Base-by-base conservation (phyloP, 2,329 filamentous ascomycete species). In the Aspergillus hortae region DNA sequence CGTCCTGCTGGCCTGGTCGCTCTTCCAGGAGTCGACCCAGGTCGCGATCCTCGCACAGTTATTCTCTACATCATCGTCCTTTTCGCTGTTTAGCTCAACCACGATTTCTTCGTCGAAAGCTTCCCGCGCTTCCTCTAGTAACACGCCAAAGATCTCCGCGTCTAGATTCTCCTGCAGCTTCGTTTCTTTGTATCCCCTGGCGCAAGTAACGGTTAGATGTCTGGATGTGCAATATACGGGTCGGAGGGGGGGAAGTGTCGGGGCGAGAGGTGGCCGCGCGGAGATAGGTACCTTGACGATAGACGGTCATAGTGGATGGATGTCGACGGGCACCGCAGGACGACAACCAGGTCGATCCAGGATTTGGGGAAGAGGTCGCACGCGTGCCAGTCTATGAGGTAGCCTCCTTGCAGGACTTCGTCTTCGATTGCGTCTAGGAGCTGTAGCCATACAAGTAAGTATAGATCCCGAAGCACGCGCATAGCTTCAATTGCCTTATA, bases 121-220 rank as follows among this genome's bases (percentile, higher is more conserved):
- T 57, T 96, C 92, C 54, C 85, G 80, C 30, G 94, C 94, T 76
- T 99, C 94, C 61, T 96, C 87, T 17, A 95, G 77, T 51, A 99
- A 76, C 23, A 97, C 90, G 67, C 96, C 88, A 86, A 99, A 97
- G 67, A 99, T 97, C 76, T 99, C 94, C 27, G 90, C 88, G 71
- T 99, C 94, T 54, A 99, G 77, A 67, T 99, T 99, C 72, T 97
- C 94, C 70, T 97, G 89, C 41, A 99, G 77, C 72, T 99, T 99
- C 56, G 82, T 80, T 67, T 94, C 89, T 56, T 83, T 80, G 70
- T 96, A 96, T 56, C 90, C 88, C 59, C 88, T 89, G 53, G 42
- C 51, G 44, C 2, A 48, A 7, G 50, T 21, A 49, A 36, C 23
- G 36, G 48, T 52, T 50, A 56, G 45, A 15, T 9, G 9, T n/a